A percentile compares a stretch with the other conserved stretches of the same genome.
phyloP scores from a whole-genome alignment of 1,284 basidiomycete species.

The Hymenochaete sp. region DNA sequence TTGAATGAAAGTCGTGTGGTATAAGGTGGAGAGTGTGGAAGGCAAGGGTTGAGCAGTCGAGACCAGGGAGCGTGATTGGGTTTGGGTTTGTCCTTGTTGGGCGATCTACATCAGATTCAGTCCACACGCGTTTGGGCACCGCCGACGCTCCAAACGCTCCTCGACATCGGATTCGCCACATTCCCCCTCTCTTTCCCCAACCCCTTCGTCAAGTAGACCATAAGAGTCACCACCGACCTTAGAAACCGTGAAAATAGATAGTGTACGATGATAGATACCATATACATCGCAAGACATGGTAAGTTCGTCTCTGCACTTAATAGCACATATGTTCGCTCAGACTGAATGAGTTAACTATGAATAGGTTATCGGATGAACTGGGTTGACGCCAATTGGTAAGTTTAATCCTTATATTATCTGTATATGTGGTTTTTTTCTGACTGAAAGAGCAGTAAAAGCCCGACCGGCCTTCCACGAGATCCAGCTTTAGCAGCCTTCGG shows the following conservation, averaged over 20 bases:
- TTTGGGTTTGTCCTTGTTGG: slow-evolving; percentile 10
- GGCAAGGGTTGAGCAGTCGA: slow-evolving; percentile 18
- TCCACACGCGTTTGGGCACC: too few relatives aligned
- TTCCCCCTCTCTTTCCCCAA: background rate
- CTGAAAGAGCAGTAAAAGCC: slow-evolving; percentile 42
- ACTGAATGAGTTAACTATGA: background rate
- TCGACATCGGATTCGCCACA: too few relatives aligned
- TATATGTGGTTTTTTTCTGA: background rate
- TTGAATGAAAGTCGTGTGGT: slow-evolving; percentile 3
- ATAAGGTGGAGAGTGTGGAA: slow-evolving; percentile 17
- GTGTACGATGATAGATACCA: slow-evolving; percentile 42
- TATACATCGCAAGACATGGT: slow-evolving; percentile 80
- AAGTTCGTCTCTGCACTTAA: slow-evolving; percentile 20
- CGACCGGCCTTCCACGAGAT: slow-evolving; percentile 67
- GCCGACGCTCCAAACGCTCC: too few relatives aligned
- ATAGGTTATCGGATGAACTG: slow-evolving; percentile 70
- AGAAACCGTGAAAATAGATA: background rate
- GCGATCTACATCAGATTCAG: background rate
- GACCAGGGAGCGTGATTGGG: background rate
- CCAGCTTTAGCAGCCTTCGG: slow-evolving; percentile 73
- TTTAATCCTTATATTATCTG: slow-evolving; percentile 3
- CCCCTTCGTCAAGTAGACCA: background rate
- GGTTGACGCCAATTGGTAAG: slow-evolving; percentile 56
- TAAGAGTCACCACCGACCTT: background rate
- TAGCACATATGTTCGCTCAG: background rate